phyloP scores from a whole-genome alignment of 2,329 filamentous ascomycete genomes.

The Geoglossum cookeanum region DNA sequence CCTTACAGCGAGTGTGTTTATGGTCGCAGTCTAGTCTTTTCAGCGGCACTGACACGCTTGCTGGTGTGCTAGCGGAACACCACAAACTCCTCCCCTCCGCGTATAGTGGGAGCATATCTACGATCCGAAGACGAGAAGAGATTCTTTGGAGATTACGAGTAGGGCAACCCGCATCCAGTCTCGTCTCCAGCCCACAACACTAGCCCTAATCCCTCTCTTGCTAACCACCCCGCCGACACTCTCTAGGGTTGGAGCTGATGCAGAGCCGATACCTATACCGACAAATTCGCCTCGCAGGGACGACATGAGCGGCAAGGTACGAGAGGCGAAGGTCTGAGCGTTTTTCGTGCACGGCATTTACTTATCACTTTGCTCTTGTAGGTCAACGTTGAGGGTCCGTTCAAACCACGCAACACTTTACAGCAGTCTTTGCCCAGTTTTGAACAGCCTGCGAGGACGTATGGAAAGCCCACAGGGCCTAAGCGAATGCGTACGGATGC shows the following conservation, averaged over 20 bases:
- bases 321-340: background rate
- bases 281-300: background rate
- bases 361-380: background rate
- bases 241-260: background rate
- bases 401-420: background rate
- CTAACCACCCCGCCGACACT: background rate
- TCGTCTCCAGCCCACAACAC: too few species aligned
- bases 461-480: background rate
- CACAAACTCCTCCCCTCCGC: background rate
- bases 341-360: background rate
- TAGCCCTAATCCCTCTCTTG: background rate
- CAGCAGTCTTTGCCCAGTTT: background rate
- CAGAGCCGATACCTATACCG: background rate
- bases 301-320: background rate
- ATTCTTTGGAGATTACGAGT: constrained; percentile 4
- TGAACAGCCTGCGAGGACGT: background rate
- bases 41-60: background rate
- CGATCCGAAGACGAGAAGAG: constrained; percentile 2
- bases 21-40: background rate
- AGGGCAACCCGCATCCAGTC: background rate
- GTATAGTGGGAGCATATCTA: too few species aligned
- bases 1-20: background rate
- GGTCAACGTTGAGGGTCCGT: background rate
- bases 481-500: background rate
- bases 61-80: background rate